A percentile compares a stretch with the other conserved stretches of the same genome.
Evolutionary conservation across 75 land plant genomes (phyloP).

Genomic region (Pinus albicaulis): DNA sequence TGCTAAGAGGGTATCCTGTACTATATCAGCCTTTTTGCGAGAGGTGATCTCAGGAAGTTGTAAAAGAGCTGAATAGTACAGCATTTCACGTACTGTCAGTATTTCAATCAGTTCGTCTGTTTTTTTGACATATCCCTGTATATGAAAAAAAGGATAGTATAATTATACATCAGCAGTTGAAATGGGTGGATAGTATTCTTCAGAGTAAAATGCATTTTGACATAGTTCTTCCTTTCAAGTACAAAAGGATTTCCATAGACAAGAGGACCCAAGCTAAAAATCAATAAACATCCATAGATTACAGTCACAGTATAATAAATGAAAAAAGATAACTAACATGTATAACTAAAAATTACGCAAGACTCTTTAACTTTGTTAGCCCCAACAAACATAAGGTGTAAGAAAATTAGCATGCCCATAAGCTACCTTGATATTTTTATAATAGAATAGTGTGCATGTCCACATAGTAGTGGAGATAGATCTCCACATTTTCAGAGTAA

Average conservation of each 20-base stretch:
- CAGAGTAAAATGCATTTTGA: background rate
- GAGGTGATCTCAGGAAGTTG: slow-evolving; percentile 59
- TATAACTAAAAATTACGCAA: background rate
- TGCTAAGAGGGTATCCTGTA: slow-evolving; percentile 66
- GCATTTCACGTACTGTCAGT: slow-evolving; percentile 73
- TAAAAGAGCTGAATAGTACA: slow-evolving; percentile 73
- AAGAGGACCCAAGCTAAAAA: no score
- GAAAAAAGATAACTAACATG: background rate
- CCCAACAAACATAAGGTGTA: background rate
- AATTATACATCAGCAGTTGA: background rate
- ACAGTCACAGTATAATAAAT: background rate
- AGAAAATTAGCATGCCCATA: background rate
- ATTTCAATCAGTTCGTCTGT: slow-evolving; percentile 67
- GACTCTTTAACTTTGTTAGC: background rate
- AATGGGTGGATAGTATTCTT: background rate
- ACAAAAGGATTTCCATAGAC: no score
- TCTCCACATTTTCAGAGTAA: background rate
- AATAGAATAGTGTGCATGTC: background rate
- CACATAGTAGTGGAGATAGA: background rate
- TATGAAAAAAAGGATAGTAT: background rate
- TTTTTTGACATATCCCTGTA: slow-evolving; percentile 71
- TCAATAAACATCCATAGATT: background rate
- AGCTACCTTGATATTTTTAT: no score
- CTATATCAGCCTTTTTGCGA: slow-evolving; percentile 40
- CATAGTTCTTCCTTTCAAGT: background rate